Evolutionary conservation across 2,329 filamentous ascomycete species (phyloP).

Genomic region (Rutstroemia sp.): DNA sequence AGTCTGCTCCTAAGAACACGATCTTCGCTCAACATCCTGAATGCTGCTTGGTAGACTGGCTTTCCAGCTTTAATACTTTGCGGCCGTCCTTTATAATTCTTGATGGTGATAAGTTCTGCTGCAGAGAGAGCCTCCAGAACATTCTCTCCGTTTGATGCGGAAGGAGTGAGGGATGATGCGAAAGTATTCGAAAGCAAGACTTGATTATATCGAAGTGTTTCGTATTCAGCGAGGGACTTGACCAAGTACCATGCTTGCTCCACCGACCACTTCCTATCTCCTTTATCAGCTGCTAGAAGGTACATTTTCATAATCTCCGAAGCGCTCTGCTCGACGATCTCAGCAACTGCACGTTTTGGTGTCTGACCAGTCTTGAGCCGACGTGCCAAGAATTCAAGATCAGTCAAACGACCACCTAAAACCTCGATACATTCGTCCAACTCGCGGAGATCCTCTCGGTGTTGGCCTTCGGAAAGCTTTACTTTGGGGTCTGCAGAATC

Average conservation of each 20-base stretch:
- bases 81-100: slow-evolving; percentile 67
- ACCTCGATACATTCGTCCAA: slow-evolving; percentile 75
- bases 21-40: slow-evolving; percentile 64
- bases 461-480: slow-evolving; percentile 26
- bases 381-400: slow-evolving; percentile 89
- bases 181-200: slow-evolving; percentile 72
- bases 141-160: slow-evolving; percentile 56
- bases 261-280: slow-evolving; percentile 61
- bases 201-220: slow-evolving; percentile 75
- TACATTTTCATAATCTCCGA: slow-evolving; percentile 93
- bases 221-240: slow-evolving; percentile 63
- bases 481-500: slow-evolving; percentile 27
- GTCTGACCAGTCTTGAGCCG: slow-evolving; percentile 81
- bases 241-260: slow-evolving; percentile 90
- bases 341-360: slow-evolving; percentile 70
- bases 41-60: slow-evolving; percentile 81
- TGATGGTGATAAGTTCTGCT: slow-evolving; percentile 77
- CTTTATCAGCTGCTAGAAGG: slow-evolving; percentile 50
- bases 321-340: slow-evolving; percentile 83
- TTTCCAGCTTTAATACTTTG: slow-evolving; percentile 71
- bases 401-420: slow-evolving; percentile 86
- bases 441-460: slow-evolving; percentile 50
- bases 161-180: slow-evolving; percentile 43
- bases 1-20: slow-evolving; percentile 65
- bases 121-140: slow-evolving; percentile 76